Evolutionary conservation across 768 basidiomycete species (phyloP).

Genomic region (Mycena rebaudengoi): DNA sequence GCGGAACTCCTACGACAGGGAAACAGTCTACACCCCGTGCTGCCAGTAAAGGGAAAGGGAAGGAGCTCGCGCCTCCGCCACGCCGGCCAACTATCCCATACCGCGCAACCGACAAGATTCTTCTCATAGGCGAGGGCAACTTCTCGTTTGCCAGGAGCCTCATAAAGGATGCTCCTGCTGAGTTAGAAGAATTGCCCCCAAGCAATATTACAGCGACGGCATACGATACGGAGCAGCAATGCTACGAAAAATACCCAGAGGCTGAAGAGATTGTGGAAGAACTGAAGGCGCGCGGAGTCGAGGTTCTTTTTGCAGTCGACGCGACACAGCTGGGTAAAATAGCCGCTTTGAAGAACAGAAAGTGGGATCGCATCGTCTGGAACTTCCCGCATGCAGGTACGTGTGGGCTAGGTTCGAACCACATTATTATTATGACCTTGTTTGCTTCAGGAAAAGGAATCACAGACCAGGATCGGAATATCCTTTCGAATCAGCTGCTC

Average conservation of each 20-base stretch:
- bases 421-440: not conserved
- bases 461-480: constrained; percentile 92
- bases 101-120: constrained; percentile 66
- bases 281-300: constrained; percentile 66
- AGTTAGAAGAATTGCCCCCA: constrained; percentile 62
- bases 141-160: constrained; percentile 91
- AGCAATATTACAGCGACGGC: constrained; percentile 85
- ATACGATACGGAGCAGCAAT: constrained; percentile 81
- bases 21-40: constrained; percentile 24
- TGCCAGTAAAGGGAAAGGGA: constrained; percentile 48
- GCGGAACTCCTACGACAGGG: constrained; percentile 26
- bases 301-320: constrained; percentile 84
- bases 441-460: constrained; percentile 78
- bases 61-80: constrained; percentile 21
- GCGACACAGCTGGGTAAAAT: constrained; percentile 78
- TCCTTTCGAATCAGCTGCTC: constrained; percentile 86
- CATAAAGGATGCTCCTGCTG: constrained; percentile 54
- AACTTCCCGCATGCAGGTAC: constrained; percentile 97
- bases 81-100: constrained; percentile 70
- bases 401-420: not conserved
- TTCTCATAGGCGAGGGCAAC: constrained; percentile 93
- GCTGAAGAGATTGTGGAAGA: constrained; percentile 64
- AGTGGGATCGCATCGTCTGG: constrained; percentile 87
- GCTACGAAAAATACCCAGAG: constrained; percentile 85
- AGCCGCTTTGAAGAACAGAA: constrained; percentile 62